Conservation (phyloP, 2,329 filamentous ascomycete species). For the Hirsutella rhossiliensis region DNA sequence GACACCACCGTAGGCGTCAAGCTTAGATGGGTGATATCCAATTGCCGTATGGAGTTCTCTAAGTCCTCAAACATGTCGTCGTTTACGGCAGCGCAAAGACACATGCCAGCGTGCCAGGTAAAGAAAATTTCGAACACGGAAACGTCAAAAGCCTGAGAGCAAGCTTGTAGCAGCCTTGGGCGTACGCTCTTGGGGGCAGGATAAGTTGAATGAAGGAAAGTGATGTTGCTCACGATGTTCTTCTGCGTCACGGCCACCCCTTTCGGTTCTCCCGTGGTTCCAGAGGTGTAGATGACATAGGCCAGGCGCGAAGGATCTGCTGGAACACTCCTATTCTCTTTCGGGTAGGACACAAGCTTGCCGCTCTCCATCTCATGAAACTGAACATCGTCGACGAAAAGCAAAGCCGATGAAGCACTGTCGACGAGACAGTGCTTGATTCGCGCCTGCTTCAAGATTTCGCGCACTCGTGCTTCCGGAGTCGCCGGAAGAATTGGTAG, state of each 20-base stretch:
- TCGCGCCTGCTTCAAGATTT: constrained; percentile 50
- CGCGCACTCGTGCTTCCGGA: constrained; percentile 44
- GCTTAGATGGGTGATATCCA: constrained; percentile 67
- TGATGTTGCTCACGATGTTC: constrained; percentile 68
- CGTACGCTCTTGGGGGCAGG: constrained; percentile 28
- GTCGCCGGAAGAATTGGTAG: constrained; percentile 68
- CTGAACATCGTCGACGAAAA: constrained; percentile 5
- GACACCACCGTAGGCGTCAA: constrained; percentile 78
- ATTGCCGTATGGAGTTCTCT: constrained; percentile 48
- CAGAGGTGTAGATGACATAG: constrained; percentile 75
- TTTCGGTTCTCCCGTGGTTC: constrained; percentile 70
- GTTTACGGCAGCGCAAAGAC: constrained; percentile 63
- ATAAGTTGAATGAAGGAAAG: constrained; percentile 53
- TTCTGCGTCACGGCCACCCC: constrained; percentile 66
- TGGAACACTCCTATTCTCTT: constrained; percentile 22
- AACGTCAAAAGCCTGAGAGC: constrained; percentile 76
- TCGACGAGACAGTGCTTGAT: constrained; percentile 34
- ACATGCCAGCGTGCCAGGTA: constrained; percentile 66
- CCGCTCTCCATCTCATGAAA: constrained; percentile 22
- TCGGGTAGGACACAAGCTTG: constrained; percentile 15
- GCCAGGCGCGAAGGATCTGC: constrained; percentile 42
- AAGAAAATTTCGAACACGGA: constrained; percentile 90
- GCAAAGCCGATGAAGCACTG: constrained; percentile 9
- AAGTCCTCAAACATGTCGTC: constrained; percentile 64
- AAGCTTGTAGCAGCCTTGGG: constrained; percentile 65